These are phyloP conservation scores for Dovyalis caffra DNA, from an alignment of 345 rosid species.

Conservation along the genomic window DNA sequence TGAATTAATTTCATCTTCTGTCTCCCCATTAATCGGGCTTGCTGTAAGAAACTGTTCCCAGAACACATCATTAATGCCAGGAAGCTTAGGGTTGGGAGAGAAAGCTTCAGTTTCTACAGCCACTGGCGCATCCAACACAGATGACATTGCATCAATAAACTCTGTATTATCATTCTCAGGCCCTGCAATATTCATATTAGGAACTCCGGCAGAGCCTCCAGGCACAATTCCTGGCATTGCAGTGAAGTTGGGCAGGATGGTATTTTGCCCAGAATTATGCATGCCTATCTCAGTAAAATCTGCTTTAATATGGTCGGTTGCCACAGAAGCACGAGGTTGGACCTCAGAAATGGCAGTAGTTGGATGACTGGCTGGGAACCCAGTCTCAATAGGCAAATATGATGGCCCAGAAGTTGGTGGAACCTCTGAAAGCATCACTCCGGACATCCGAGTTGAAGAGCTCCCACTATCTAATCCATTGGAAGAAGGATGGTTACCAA, in stretches of 20 bases:
- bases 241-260: neutral
- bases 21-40: conserved; percentile 8
- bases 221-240: conserved; percentile 1
- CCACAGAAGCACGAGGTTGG: conserved; percentile 20
- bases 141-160: neutral
- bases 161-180: neutral
- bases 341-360: conserved; percentile 31
- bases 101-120: conserved; percentile 13
- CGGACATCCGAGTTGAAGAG: conserved; percentile 14
- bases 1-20: conserved; percentile 24
- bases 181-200: neutral
- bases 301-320: conserved; percentile 16
- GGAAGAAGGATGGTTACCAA: conserved; percentile 12
- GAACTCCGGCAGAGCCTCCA: conserved; percentile 12
- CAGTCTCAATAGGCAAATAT: conserved; percentile 25
- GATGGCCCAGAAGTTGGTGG: conserved; percentile 5
- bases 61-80: conserved; percentile 41
- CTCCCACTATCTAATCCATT: conserved; percentile 6
- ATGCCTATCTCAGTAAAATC: conserved; percentile 14
- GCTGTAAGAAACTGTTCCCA: conserved; percentile 34
- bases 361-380: conserved; percentile 26
- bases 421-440: conserved; percentile 23
- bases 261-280: conserved; percentile 13
- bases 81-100: conserved; percentile 45
- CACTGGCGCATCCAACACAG: conserved; percentile 4